Evolutionary conservation across 2,329 filamentous ascomycete species (phyloP), one percentile per base, ranked within the genome.

Genomic region (Aphanoascus verrucosus): DNA sequence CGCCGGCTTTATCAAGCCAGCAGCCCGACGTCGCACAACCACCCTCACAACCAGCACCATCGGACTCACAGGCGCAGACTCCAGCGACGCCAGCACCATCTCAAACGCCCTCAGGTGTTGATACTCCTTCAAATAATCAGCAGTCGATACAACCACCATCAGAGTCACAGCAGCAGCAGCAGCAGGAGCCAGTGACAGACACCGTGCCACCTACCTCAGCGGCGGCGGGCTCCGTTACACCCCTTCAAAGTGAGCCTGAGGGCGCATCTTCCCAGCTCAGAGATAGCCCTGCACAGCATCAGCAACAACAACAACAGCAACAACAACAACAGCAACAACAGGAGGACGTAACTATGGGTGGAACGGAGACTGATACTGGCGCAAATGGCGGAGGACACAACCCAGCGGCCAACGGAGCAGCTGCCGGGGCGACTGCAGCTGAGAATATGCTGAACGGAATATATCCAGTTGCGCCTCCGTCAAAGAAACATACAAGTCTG

Each of bases 401-500:
- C 42, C 51, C 59, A 40, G 58, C 55, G n/a, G 58, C 59, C 9
- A 56, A 55, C 52, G 55, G 52, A 38, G 15, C 19, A 46, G 31
- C 31, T 52, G 41, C 50, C 37, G 59, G 55, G 38, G 56, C 57
- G 34, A 54, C 42, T 49, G 54, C 56, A 56, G 20, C 55, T 47
- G 49, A 55, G 55, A 34, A 59, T n/a, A 56, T 60, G 6, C 62
- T 68, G 23, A 72, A 77, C 49, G 72, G 76, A 49, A 67, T 79
- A 47, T 74, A 72, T 40, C 67, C 77, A 8, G 67, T 71, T 5
- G 69, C 77, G 5, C 69, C 76, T 41, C 83, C 86, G 1, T 84
- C 84, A 50, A 88, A 89, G 67, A 97, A 97, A 72, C 93, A 98
- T 72, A 84, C 85, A 17, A 94, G 86, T 38, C 74, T 98, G 60